Evolutionary conservation across 2,329 filamentous ascomycete species (phyloP), one percentile per base, ranked within the genome.

Genomic region (Exserohilum turcica): DNA sequence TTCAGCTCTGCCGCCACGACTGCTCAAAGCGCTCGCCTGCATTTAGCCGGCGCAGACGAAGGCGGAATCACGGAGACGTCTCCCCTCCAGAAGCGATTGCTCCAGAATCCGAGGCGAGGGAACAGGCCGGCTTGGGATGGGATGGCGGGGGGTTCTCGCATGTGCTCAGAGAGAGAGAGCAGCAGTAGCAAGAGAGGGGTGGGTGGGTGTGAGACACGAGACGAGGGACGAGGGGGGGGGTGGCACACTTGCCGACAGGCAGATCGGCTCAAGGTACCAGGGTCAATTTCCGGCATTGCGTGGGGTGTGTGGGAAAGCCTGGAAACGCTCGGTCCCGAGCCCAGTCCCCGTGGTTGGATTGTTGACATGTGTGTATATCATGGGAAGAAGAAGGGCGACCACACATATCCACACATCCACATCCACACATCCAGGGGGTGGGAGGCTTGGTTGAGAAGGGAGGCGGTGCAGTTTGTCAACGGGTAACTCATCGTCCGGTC

Each of bases 21-120:
- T 33, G 52, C 58, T 54, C 42, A 52, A 57, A 53, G 13, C 10
- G 53, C 44, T 32, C 37, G 32, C 10, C 33, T 52, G 60, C 57
- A 63, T 63, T 59, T 59, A 59, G 21, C 60, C 60, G 60, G 55
- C 21, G 31, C 48, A n/a, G 31, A 39, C 55, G 48, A 53, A 45
- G 40, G 33, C 32, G 19, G 37, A 37, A 44, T 10, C 35, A 47
- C n/a, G n/a, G 45, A 33, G 21, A 7, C 7, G 21, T 40, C 35
- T n/a, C n/a, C n/a, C n/a, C n/a, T n/a, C n/a, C n/a, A n/a, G 15
- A 16, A 47, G 35, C 33, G 44, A 38, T 27, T n/a, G 19, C 16
- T 28, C 27, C 28, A 36, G 32, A 36, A 39, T 18, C 44, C 31
- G 24, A 29, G 35, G 35, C 15, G 27, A 19, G 16, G 37, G 38